phyloP scores from a whole-genome alignment of 2,329 filamentous ascomycete species.

The Ascochyta viciae-villosae region DNA sequence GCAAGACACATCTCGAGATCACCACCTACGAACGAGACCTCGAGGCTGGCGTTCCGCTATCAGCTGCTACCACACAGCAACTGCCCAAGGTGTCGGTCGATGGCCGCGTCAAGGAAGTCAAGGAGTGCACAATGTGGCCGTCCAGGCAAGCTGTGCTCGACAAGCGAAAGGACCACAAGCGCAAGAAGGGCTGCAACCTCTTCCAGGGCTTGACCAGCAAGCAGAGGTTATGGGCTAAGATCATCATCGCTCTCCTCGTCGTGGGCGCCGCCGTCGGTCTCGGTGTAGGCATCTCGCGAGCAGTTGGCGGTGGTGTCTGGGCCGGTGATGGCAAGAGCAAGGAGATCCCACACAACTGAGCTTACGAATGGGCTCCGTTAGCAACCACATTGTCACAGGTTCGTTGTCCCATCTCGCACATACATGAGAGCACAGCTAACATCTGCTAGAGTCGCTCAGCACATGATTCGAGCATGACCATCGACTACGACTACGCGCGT shows the following conservation, averaged over 20 bases:
- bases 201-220: constrained; percentile 53
- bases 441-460: constrained; percentile 6
- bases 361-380: constrained; percentile 1
- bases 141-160: constrained; percentile 56
- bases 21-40: constrained; percentile 51
- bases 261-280: constrained; percentile 56
- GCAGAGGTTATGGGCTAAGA: constrained; percentile 55
- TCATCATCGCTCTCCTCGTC: constrained; percentile 54
- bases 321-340: constrained; percentile 48
- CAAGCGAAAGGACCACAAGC: constrained; percentile 50
- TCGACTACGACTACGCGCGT: constrained; percentile 3
- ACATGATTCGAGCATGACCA: constrained; percentile 9
- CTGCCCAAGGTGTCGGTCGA: constrained; percentile 51
- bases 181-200: constrained; percentile 48
- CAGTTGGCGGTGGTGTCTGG: constrained; percentile 58
- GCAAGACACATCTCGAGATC: constrained; percentile 44
- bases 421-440: not conserved
- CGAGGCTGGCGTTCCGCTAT: constrained; percentile 44
- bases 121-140: constrained; percentile 62
- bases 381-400: constrained; percentile 20
- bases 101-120: constrained; percentile 53
- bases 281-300: constrained; percentile 57
- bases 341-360: constrained; percentile 42
- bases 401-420: not conserved
- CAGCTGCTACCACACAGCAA: constrained; percentile 49